Conservation (phyloP, 345 rosid species). For the Brassica cretica region DNA sequence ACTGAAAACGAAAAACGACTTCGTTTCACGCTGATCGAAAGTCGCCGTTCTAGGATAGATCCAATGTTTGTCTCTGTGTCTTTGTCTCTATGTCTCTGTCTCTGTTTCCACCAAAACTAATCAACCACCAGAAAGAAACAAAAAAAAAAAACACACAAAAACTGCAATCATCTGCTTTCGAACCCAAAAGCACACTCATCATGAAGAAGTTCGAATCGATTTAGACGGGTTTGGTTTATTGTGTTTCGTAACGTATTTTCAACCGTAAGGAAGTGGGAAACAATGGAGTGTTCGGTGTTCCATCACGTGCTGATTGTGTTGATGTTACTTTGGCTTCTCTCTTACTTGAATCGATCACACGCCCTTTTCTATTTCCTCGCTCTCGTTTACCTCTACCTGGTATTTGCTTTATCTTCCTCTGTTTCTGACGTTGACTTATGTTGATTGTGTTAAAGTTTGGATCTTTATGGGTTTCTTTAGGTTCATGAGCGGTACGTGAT, state of each 20-base stretch:
- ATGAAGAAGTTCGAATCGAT: conserved; percentile 2
- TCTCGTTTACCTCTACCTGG: conserved; percentile 71
- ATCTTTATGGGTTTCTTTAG: conserved; percentile 37
- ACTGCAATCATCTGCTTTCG: too few relatives aligned
- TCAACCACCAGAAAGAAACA: neutral
- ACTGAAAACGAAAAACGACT: neutral
- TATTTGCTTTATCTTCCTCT: conserved; percentile 23
- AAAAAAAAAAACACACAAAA: neutral
- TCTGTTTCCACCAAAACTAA: neutral
- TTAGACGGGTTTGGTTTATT: conserved; percentile 2
- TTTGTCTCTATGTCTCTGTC: neutral
- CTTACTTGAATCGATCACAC: conserved; percentile 55
- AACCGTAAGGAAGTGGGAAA: neutral
- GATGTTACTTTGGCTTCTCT: conserved; percentile 63
- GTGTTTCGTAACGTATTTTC: neutral
- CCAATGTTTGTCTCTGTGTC: neutral
- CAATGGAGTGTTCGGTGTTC: conserved; percentile 56
- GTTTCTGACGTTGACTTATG: neutral
- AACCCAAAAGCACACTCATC: neutral
- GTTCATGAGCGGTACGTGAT: conserved; percentile 69
- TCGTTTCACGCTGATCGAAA: neutral
- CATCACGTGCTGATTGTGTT: conserved; percentile 77
- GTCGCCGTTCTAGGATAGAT: neutral
- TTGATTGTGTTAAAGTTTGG: neutral
- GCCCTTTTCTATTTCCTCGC: conserved; percentile 57